phyloP scores from a whole-genome alignment of 2,329 filamentous ascomycete genomes.

The Phyllosticta paracitricarpa region DNA sequence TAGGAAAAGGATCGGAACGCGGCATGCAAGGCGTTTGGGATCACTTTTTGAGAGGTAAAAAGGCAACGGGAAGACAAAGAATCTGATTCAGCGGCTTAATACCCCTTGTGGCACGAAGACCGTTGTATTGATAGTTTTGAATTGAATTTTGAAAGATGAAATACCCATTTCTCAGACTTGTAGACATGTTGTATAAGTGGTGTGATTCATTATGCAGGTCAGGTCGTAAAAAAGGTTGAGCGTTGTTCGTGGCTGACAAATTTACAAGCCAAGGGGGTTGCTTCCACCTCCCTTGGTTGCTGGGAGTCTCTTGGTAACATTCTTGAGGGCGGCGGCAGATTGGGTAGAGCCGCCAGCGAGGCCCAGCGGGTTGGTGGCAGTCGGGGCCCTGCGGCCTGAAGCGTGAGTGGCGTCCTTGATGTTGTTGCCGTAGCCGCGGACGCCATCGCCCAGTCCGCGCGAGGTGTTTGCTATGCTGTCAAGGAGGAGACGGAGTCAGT shows the following conservation, averaged over 20 bases:
- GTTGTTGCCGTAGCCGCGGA: slow-evolving; percentile 40
- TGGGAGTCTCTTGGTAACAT: slow-evolving; percentile 2
- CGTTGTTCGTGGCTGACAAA: not conserved
- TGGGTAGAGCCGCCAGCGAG: slow-evolving; percentile 16
- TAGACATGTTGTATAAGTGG: not conserved
- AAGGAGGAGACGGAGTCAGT: not conserved
- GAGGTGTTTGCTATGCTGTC: slow-evolving; percentile 35
- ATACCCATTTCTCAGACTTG: not conserved
- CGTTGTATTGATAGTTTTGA: not conserved
- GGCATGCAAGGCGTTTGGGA: not conserved
- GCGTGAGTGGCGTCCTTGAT: slow-evolving; percentile 40
- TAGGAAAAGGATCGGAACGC: not conserved
- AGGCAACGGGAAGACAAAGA: not conserved
- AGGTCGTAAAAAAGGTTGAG: not conserved
- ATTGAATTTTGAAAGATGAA: not conserved
- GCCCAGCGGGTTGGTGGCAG: slow-evolving; percentile 38
- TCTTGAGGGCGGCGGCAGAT: slow-evolving; percentile 4
- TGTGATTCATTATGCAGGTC: not conserved
- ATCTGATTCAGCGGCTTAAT: not conserved
- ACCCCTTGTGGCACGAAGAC: not conserved
- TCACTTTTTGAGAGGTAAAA: not conserved
- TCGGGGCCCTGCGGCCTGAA: slow-evolving; percentile 32
- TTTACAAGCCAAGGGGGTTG: slow-evolving; percentile 34
- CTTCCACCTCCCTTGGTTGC: slow-evolving; percentile 20
- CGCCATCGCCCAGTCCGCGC: slow-evolving; percentile 37